Conservation (phyloP, 2,329 filamentous ascomycete genomes). For the Venturia carpophila region DNA sequence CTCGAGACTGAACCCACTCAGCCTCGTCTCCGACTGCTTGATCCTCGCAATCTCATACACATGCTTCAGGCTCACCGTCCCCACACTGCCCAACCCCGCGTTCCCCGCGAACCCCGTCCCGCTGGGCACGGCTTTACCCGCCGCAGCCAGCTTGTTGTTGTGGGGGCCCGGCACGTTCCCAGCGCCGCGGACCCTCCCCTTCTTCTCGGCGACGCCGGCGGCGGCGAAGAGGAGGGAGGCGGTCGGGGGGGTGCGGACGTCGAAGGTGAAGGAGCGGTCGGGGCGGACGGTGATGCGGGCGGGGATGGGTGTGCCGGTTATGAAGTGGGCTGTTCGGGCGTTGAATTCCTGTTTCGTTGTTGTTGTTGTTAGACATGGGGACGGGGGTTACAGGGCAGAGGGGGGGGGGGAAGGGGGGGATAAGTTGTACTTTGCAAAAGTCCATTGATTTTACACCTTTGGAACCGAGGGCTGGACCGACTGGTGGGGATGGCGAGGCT, state of each 20-base stretch:
- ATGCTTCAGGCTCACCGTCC: slow-evolving; percentile 85
- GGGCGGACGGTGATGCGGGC: slow-evolving; percentile 85
- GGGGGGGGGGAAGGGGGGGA: slow-evolving; percentile 12
- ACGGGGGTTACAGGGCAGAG: slow-evolving; percentile 11
- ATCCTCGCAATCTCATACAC: slow-evolving; percentile 97
- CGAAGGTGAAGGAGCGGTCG: slow-evolving; percentile 88
- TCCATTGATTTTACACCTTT: slow-evolving; percentile 99
- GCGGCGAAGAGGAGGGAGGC: slow-evolving; percentile 82
- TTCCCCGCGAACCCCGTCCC: slow-evolving; percentile 36
- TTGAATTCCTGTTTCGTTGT: slow-evolving; percentile 90
- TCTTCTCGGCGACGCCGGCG: slow-evolving; percentile 62
- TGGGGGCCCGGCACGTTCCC: slow-evolving; percentile 42
- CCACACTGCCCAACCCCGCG: slow-evolving; percentile 70
- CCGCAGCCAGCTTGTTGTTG: slow-evolving; percentile 31
- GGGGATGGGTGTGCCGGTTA: slow-evolving; percentile 75
- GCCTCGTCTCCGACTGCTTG: slow-evolving; percentile 53
- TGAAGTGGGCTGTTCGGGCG: slow-evolving; percentile 80
- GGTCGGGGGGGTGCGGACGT: slow-evolving; percentile 88
- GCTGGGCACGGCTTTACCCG: slow-evolving; percentile 29
- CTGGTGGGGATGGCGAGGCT: slow-evolving; percentile 87
- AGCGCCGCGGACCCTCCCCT: slow-evolving; percentile 69
- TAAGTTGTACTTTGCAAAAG: slow-evolving; percentile 77
- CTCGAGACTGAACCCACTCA: slow-evolving; percentile 69
- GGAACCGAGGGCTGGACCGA: slow-evolving; percentile 90
- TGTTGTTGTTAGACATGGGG: slow-evolving; percentile 12